Evolutionary conservation across 2,329 filamentous ascomycete genomes (phyloP), one percentile per base, ranked within the genome.

Genomic region (Thielaviopsis euricoi): DNA sequence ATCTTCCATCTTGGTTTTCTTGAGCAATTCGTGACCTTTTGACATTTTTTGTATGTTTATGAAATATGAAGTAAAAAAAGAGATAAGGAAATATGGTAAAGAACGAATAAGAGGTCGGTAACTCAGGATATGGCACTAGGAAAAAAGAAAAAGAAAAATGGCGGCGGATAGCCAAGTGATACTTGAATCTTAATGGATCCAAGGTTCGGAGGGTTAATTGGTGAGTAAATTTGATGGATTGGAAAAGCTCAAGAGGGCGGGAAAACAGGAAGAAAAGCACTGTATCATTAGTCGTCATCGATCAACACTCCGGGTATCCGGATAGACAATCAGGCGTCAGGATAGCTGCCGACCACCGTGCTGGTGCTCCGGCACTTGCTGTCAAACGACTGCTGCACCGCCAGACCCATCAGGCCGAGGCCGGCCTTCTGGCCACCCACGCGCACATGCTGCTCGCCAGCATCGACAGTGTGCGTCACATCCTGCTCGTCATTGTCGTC

Each of bases 321-420:
- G 29, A 33, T n/a, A n/a, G n/a, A n/a, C n/a, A n/a, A n/a, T n/a
- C n/a, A n/a, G n/a, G n/a, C n/a, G n/a, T n/a, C n/a, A n/a, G n/a
- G n/a, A n/a, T 21, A 56, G 54, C 52, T 40, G 17, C 52, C 55
- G 26, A 57, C 29, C 2, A 57, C 56, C 23, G 55, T 22, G 7
- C 51, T 57, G 25, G 57, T 60, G 53, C 58, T 58, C 37, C 57
- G 55, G 63, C 69, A 69, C 66, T 71, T 75, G 49, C 69, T 71
- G 62, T 83, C 81, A 13, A 71, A 69, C 22, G 80, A 84, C 51
- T 68, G 67, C 25, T 77, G 74, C 22, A 79, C 75, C 21, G 76
- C 76, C 52, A 90, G 75, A 54, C 89, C 82, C 54, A 93, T 71
- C 55, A 91, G 25, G 25, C 29, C 70, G 69, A 91, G 25, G 25